phyloP scores from a whole-genome alignment of 352 stramenopile genomes.

The Globisporangium heterothallicum region DNA sequence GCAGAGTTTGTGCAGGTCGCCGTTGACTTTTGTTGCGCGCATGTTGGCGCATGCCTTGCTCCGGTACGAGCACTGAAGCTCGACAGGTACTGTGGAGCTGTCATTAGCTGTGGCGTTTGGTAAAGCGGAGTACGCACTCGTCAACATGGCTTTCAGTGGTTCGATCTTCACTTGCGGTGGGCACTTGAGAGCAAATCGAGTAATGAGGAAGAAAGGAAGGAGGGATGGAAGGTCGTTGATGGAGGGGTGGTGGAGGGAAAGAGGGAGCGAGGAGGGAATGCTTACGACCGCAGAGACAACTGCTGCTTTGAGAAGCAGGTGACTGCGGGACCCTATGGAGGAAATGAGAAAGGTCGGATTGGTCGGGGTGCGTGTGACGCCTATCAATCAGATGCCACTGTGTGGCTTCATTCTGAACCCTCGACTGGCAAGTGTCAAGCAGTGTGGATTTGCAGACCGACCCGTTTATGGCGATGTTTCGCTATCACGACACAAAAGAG shows the following conservation, averaged over 20 bases:
- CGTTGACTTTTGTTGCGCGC: conserved; percentile 33
- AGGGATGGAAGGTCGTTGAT: not conserved
- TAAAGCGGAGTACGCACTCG: not conserved
- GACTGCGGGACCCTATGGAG: not conserved
- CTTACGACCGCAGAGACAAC: not conserved
- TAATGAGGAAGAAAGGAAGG: not conserved
- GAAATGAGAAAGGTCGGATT: not conserved
- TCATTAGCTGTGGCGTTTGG: not conserved
- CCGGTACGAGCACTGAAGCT: conserved; percentile 23
- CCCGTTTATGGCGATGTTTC: too few relatives aligned
- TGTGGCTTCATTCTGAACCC: not conserved
- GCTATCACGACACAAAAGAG: too few relatives aligned
- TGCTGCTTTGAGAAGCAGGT: not conserved
- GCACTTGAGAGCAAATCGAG: not conserved
- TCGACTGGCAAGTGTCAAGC: not conserved
- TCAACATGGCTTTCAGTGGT: too few relatives aligned
- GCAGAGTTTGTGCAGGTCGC: conserved; percentile 23
- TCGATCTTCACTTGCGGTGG: not conserved
- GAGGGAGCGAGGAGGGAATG: not conserved
- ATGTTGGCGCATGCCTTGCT: conserved; percentile 44
- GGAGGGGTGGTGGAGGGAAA: not conserved
- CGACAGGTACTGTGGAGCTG: not conserved
- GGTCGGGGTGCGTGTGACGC: not conserved
- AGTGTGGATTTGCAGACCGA: not conserved
- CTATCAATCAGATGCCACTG: not conserved